Evolutionary conservation across 2,329 filamentous ascomycete species (phyloP).

Genomic region (Trichoderma sp.): DNA sequence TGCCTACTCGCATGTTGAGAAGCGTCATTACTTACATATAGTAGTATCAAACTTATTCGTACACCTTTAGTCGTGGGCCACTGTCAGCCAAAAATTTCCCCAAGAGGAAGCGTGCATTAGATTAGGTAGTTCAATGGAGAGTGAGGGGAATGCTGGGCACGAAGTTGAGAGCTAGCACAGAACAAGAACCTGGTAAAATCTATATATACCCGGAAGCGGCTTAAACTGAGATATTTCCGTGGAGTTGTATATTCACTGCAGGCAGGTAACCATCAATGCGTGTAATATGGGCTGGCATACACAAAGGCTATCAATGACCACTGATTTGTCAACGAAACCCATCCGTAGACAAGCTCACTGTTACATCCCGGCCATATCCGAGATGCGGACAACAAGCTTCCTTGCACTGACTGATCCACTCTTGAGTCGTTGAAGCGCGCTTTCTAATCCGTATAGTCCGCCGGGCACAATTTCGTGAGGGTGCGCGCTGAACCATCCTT

Average conservation of each 20-base stretch:
- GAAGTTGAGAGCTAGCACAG: not conserved
- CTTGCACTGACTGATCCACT: slow-evolving; percentile 21
- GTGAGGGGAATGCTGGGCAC: not conserved
- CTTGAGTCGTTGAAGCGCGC: slow-evolving; percentile 23
- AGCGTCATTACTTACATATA: not conserved
- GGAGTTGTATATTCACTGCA: not conserved
- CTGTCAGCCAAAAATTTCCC: not conserved
- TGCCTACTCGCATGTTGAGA: not conserved
- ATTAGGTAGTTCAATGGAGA: not conserved
- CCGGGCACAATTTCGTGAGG: slow-evolving; percentile 26
- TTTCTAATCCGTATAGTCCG: slow-evolving; percentile 25
- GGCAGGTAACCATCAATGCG: not conserved
- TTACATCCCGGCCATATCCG: not conserved
- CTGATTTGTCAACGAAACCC: not conserved
- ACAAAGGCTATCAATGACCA: not conserved
- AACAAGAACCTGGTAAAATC: not conserved
- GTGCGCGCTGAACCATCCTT: slow-evolving; percentile 27
- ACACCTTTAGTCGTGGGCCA: not conserved
- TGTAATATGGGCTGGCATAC: not conserved
- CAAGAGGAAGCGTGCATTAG: not conserved
- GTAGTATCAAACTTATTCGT: not conserved
- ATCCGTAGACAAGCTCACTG: not conserved
- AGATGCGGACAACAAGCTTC: slow-evolving; percentile 12
- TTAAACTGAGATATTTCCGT: not conserved
- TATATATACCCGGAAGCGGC: not conserved